phyloP scores from a whole-genome alignment of 208 protist species.

The Leishmania gerbilli region DNA sequence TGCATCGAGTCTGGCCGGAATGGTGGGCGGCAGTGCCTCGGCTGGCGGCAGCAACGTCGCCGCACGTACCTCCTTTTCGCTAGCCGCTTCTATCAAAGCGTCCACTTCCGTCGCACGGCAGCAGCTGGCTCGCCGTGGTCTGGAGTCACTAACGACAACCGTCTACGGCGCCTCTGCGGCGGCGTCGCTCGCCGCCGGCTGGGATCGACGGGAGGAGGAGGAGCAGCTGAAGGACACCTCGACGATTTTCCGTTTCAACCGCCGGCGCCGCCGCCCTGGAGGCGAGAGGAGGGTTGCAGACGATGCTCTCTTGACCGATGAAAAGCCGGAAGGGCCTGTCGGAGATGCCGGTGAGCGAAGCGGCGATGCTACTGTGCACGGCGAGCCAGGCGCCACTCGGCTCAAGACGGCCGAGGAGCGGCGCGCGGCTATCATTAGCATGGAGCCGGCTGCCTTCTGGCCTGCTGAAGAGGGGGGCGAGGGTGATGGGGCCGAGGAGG shows the following conservation, averaged over 20 bases:
- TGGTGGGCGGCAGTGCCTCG: constrained; percentile 34
- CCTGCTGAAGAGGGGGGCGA: constrained; percentile 9
- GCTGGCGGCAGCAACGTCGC: constrained; percentile 19
- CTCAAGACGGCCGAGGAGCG: constrained; percentile 20
- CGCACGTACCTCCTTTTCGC: constrained; percentile 51
- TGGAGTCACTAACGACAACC: constrained; percentile 73
- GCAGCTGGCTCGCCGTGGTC: constrained; percentile 65
- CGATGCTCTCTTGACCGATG: background rate
- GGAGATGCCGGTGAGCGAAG: background rate
- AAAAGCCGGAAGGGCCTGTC: background rate
- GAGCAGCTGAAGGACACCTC: constrained; percentile 61
- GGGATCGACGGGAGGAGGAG: constrained; percentile 54
- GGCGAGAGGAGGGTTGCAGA: background rate
- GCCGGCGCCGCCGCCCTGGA: constrained; percentile 21
- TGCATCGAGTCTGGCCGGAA: constrained; percentile 52
- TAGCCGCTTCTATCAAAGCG: constrained; percentile 81
- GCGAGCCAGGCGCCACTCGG: background rate
- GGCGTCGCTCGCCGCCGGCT: constrained; percentile 69
- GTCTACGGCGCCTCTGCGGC: constrained; percentile 85
- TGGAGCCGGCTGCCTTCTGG: constrained; percentile 29
- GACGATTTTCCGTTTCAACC: constrained; percentile 82
- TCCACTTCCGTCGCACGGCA: constrained; percentile 64
- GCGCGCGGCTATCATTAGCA: constrained; percentile 21
- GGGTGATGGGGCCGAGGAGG: constrained; percentile 5
- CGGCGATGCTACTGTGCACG: background rate